Percentiles rank a stretch among this genome's conserved stretches.
Evolutionary conservation across 2,329 filamentous ascomycete species (phyloP).

Genomic region (Phaeosphaeria sp.): DNA sequence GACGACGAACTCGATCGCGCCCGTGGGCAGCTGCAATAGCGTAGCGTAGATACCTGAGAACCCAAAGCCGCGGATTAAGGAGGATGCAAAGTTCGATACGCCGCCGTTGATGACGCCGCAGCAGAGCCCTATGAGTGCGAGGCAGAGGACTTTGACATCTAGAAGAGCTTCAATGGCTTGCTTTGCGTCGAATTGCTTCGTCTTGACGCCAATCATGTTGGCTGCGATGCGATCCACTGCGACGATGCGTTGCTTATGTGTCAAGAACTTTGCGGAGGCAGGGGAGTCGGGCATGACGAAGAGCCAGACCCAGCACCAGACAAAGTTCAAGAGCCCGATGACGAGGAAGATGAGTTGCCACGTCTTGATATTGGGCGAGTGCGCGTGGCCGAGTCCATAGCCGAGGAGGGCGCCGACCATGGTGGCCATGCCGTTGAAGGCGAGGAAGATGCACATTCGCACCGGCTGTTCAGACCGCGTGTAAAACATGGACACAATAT

Average conservation of each 20-base stretch:
- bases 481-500: conserved; percentile 49
- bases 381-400: conserved; percentile 44
- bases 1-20: conserved; percentile 53
- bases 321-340: conserved; percentile 46
- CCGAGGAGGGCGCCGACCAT: conserved; percentile 47
- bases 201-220: conserved; percentile 53
- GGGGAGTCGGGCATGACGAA: conserved; percentile 48
- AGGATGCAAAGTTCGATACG: conserved; percentile 57
- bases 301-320: conserved; percentile 46
- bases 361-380: conserved; percentile 29
- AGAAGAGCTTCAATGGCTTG: conserved; percentile 51
- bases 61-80: conserved; percentile 54
- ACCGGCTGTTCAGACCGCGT: conserved; percentile 47
- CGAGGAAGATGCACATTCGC: conserved; percentile 53
- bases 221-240: conserved; percentile 49
- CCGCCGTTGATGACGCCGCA: conserved; percentile 60
- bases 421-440: conserved; percentile 48
- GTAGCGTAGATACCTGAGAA: conserved; percentile 51
- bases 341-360: conserved; percentile 50
- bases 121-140: conserved; percentile 50
- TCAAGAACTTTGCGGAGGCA: conserved; percentile 44
- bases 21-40: conserved; percentile 52
- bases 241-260: conserved; percentile 48
- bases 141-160: conserved; percentile 50
- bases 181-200: conserved; percentile 41